Conservation (phyloP, 345 rosid genomes). For the Excoecaria cochinchinensis region DNA sequence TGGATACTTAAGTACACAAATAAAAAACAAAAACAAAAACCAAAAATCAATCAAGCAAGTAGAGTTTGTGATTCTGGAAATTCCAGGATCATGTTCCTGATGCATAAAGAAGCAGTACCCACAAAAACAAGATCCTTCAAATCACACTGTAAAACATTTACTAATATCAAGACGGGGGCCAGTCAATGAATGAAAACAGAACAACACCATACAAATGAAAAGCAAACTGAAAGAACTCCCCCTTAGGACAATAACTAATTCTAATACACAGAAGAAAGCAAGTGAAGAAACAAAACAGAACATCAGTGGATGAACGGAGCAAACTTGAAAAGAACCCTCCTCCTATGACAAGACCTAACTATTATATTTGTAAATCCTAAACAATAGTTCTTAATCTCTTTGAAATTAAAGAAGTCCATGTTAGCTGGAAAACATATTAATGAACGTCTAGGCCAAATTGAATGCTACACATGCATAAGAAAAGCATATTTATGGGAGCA, state of each 20-base stretch:
- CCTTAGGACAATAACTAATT: neutral
- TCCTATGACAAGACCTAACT: too few relatives aligned
- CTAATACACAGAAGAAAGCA: neutral
- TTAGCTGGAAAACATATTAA: conserved; percentile 4
- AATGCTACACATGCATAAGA: neutral
- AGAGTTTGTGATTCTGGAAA: too few relatives aligned
- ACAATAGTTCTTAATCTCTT: neutral
- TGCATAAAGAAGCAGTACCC: too few relatives aligned
- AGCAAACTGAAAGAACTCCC: too few relatives aligned
- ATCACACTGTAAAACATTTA: too few relatives aligned
- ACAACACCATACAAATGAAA: too few relatives aligned
- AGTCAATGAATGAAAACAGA: too few relatives aligned
- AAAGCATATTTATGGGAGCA: neutral
- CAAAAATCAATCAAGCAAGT: too few relatives aligned
- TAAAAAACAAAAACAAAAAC: neutral
- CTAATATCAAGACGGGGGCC: too few relatives aligned
- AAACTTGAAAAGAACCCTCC: neutral
- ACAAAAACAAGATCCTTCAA: too few relatives aligned
- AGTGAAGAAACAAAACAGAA: neutral
- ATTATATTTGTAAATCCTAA: neutral
- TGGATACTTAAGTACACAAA: too few relatives aligned
- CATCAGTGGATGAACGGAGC: neutral
- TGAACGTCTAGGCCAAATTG: neutral
- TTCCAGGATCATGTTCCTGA: too few relatives aligned
- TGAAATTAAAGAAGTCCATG: neutral